These are phyloP conservation scores for Purpureocillium takamizusanense DNA, from an alignment of 2,329 filamentous ascomycete genomes.

Conservation along the genomic window DNA sequence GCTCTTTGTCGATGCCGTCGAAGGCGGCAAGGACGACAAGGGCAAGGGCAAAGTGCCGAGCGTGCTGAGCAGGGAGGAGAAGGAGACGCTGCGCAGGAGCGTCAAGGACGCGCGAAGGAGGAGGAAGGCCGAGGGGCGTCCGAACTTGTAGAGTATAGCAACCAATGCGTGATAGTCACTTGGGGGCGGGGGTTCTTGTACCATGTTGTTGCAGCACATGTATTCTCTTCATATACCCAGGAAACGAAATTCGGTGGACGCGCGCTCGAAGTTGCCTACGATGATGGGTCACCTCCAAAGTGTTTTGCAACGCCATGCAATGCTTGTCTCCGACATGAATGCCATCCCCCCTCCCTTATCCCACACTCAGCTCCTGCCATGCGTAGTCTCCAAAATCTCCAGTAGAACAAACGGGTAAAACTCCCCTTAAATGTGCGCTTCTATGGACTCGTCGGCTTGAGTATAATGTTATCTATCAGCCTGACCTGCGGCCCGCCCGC, in stretches of 20 bases:
- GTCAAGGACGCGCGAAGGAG: conserved; percentile 38
- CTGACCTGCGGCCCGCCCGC: conserved; percentile 67
- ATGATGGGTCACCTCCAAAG: too few species aligned
- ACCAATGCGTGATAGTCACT: too few species aligned
- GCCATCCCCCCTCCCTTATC: too few species aligned
- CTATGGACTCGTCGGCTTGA: conserved; percentile 21
- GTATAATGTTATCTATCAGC: conserved; percentile 87
- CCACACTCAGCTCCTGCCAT: too few species aligned
- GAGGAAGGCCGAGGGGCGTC: conserved; percentile 39
- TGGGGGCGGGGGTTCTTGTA: not conserved
- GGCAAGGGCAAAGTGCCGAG: conserved; percentile 24
- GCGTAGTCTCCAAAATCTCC: not conserved
- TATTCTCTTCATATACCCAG: conserved; percentile 2
- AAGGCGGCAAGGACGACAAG: conserved; percentile 25
- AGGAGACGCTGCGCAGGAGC: conserved; percentile 29
- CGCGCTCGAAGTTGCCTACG: not conserved
- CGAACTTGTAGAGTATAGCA: conserved; percentile 32
- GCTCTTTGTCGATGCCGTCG: conserved; percentile 53
- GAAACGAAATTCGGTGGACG: not conserved
- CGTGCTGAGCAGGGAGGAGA: conserved; percentile 42
- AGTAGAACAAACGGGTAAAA: too few species aligned
- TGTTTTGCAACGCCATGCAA: too few species aligned
- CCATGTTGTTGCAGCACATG: too few species aligned
- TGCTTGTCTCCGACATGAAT: too few species aligned
- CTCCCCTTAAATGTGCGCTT: too few species aligned